Evolutionary conservation across 768 basidiomycete genomes (phyloP), one percentile per base, ranked within the genome.

Genomic region (Mycena haematopus): DNA sequence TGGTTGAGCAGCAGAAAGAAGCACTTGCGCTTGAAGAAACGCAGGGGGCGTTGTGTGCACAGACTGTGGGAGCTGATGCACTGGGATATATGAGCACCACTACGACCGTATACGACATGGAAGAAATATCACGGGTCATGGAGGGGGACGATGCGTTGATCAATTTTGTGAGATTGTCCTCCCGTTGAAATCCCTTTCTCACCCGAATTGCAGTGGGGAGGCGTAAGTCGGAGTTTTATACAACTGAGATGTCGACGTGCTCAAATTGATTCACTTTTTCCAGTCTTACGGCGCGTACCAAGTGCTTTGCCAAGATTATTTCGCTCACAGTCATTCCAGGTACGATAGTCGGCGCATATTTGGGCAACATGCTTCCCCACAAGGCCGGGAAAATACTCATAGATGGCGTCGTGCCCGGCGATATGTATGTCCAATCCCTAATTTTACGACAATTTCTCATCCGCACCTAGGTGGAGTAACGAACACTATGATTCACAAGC

Each of bases 1-100:
- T 68, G 56, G 27, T 68, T 13, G 64, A 68, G 61, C 67, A 68
- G 53, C 67, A 68, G 54, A 65, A 60, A 25, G 50, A 68, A 40
- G 63, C 64, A 27, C 61, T 68, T 5, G 67, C 64, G 1, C 50
- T 68, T 10, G 61, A 65, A 33, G 60, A 68, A 46, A 38, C 54
- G 9, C 63, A 65, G 21, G 63, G 50, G 3, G 44, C 47, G 1
- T 2, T 65, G 21, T 68, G 67, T 53, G 59, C 38, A 4, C 25
- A 60, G 42, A 65, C 67, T 11, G 44, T 68, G 14, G 63, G 63
- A n/a, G 45, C 60, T 1, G 44, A 65, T 19, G 56, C 67, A 6
- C 35, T 68, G 52, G 63, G 65, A 13, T 60, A 46, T 29, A 66
- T 66, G 65, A 66, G 65, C 53, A 66, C 65, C 6, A 66, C 65